These are phyloP conservation scores for Myriangium duriaei DNA, from an alignment of 2,329 filamentous ascomycete genomes.

Conservation along the genomic window DNA sequence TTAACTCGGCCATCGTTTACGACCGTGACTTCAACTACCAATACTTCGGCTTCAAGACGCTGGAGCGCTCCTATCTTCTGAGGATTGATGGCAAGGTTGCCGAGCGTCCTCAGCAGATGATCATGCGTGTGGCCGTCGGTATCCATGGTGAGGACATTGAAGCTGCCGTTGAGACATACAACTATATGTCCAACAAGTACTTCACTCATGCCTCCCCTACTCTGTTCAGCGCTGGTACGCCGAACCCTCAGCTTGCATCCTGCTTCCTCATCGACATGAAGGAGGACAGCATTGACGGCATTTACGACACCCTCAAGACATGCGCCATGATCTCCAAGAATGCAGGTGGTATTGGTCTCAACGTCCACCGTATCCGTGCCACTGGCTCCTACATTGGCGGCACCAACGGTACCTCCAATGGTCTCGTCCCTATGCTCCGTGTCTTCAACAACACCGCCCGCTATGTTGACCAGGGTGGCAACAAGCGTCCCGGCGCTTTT, in stretches of 20 bases:
- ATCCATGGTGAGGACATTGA: slow-evolving; percentile 94
- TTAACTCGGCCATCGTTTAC: slow-evolving; percentile 98
- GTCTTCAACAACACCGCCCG: slow-evolving; percentile 99
- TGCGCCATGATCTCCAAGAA: slow-evolving; percentile 99
- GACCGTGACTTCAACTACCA: slow-evolving; percentile 99
- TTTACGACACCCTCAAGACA: slow-evolving; percentile 97
- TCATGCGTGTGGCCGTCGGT: slow-evolving; percentile 96
- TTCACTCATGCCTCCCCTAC: slow-evolving; percentile 98
- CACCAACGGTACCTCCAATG: slow-evolving; percentile 96
- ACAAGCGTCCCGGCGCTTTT: slow-evolving; percentile 97
- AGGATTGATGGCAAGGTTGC: slow-evolving; percentile 93
- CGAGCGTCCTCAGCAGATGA: slow-evolving; percentile 97
- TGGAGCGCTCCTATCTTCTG: slow-evolving; percentile 94
- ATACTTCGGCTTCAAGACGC: slow-evolving; percentile 99
- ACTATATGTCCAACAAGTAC: slow-evolving; percentile 96
- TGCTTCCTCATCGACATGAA: slow-evolving; percentile 99
- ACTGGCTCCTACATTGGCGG: slow-evolving; percentile 97
- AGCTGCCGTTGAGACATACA: slow-evolving; percentile 92
- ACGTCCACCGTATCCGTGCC: slow-evolving; percentile 90
- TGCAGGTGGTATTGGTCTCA: slow-evolving; percentile 92
- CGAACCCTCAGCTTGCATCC: slow-evolving; percentile 85
- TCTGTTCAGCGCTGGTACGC: slow-evolving; percentile 94
- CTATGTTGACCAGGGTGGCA: slow-evolving; percentile 97
- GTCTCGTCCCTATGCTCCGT: slow-evolving; percentile 92
- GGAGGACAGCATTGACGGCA: slow-evolving; percentile 97